Base-by-base conservation (phyloP, 2,329 filamentous ascomycete genomes). In the Raffaelea albimanens region DNA sequence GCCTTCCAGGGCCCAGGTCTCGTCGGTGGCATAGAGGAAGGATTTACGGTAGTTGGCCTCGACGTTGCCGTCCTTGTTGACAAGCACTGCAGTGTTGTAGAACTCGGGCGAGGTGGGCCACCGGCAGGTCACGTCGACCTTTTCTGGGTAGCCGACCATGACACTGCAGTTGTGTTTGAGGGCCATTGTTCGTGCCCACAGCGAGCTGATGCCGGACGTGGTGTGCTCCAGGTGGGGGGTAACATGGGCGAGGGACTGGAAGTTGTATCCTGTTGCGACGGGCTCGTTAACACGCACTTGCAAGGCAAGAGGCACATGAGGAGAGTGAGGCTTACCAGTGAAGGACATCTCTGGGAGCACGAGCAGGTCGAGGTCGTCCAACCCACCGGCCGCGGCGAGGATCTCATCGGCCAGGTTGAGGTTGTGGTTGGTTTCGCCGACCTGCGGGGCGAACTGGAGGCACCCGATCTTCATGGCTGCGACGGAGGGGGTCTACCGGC, bases 341-440 rank as follows among this genome's bases (percentile, higher is more conserved):
- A 91, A 88, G 1, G 86, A 83, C 61, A 91, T 67, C 59, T 91
- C 87, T 0, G 87, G 85, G 0, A 91, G 66, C 0, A 91, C 78
- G 0, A 93, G 68, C 25, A 90, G 70, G 58, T 88, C 83, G 1
- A 90, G 42, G n/a, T 73, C 66, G 55, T 87, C 82, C 2, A 73
- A 64, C 0, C 71, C 65, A 5, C 71, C 64, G 0, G 76, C 73
- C 22, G 59, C 68, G 18, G 64, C 70, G 11, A 91, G 65, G 4
- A 90, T 70, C 0, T 71, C 63, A 53, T 89, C 80, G 51, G 85
- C 85, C 18, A 74, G 74, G 53, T 74, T 76, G 41, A 90, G 69
- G 55, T 91, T 91, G 52, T 83, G 77, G 56, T 85, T 67, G 31
- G 87, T 66, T 47, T 85, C 76, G 45, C 83, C 85, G 40, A 90